Evolutionary conservation across 129 eudicot genomes (phyloP).

Genomic region (Helichrysum umbraculigerum): DNA sequence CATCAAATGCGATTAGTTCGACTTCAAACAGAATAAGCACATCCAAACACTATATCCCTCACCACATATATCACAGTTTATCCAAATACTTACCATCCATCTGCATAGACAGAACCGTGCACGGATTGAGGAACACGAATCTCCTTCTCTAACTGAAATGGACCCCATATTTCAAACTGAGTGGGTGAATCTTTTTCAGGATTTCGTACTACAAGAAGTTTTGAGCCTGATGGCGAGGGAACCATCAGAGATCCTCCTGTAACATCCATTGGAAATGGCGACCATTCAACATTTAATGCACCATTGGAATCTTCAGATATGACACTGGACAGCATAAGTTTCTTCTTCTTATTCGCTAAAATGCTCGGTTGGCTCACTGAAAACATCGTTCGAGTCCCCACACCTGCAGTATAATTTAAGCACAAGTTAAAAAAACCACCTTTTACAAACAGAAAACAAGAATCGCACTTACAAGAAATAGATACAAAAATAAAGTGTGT

Average conservation of each 20-base stretch:
- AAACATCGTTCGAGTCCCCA: conserved; percentile 61
- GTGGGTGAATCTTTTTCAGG: conserved; percentile 74
- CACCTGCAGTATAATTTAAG: conserved; percentile 28
- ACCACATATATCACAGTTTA: neutral
- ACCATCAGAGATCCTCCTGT: conserved; percentile 71
- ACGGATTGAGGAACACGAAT: conserved; percentile 64
- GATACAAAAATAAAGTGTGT: neutral
- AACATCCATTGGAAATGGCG: conserved; percentile 80
- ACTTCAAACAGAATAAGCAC: no score
- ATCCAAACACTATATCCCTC: no score
- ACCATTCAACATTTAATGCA: conserved; percentile 59
- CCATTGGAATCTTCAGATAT: conserved; percentile 42
- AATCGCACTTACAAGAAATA: neutral
- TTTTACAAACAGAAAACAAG: neutral
- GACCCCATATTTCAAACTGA: conserved; percentile 80
- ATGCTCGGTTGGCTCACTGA: conserved; percentile 74
- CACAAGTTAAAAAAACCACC: conserved; percentile 1
- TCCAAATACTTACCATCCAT: conserved; percentile 72
- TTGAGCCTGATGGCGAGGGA: conserved; percentile 96
- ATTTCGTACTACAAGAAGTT: conserved; percentile 77
- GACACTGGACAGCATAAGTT: conserved; percentile 56
- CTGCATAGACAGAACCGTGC: conserved; percentile 87
- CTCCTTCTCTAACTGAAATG: conserved; percentile 72
- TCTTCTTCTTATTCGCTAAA: conserved; percentile 71
- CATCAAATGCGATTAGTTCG: no score